Base-by-base conservation (phyloP, 352 stramenopile species). In the Aphanomyces invadans region DNA sequence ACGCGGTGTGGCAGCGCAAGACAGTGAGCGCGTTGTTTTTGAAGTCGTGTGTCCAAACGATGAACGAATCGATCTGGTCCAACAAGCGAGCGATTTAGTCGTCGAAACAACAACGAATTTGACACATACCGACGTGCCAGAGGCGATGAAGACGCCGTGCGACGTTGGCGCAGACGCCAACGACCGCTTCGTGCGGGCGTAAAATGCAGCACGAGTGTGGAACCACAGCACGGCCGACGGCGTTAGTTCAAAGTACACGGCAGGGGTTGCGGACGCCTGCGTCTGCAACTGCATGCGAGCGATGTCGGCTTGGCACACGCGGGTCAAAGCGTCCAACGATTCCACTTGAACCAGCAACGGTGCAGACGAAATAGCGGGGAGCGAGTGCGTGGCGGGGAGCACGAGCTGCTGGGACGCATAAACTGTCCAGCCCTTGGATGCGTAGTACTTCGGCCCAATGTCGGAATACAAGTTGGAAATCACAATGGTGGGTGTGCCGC, bases 391-490 rank as follows among this genome's bases (percentile, higher is more conserved):
- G 3, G 39, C 11, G 7, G 49, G 49, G 25, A 57, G 17, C 9
- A 57, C 49, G 12, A 57, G 23, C 55, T 63, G 1, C 19, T 23
- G 10, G 7, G 55, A 48, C 2, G 32, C 19, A 51, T 63, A 36
- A 9, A 49, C 31, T 0, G n/a, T 19, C 55, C 55, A 63, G 19
- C 55, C 55, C 25, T 63, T 63, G 19, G 0, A 3, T 7, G 32
- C 55, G 25, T 63, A 63, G 55, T 32, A 63, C 12, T 15, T 32
- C 31, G 55, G 19, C 1, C 55, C 55, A 36, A 63, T 51, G 23
- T 63, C 55, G 29, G 55, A 63, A 36, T 63, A 63, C 11, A 63
- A 31, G 39, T 63, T 63, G 32, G 55, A 63, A 3, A 63, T n/a
- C 0, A 63, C 26, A 7, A 36, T 15, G 32, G 19, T 9, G 7